These are phyloP conservation scores for Clavaria fumosa DNA, from an alignment of 768 basidiomycete species.

Conservation along the genomic window DNA sequence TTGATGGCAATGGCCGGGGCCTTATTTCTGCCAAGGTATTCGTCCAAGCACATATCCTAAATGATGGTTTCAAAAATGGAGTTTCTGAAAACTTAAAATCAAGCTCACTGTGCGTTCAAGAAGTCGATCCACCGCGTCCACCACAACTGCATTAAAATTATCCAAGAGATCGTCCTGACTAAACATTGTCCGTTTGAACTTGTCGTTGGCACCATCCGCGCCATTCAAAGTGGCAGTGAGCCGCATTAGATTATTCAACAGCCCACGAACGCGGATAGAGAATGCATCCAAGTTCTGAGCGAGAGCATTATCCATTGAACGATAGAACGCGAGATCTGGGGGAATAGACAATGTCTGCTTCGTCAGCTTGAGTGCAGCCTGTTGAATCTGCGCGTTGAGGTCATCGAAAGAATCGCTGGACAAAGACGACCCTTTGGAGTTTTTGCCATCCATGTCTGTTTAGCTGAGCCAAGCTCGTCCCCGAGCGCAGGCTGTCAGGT, in stretches of 20 bases:
- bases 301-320: slow-evolving; percentile 63
- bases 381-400: slow-evolving; percentile 45
- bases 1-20: slow-evolving; percentile 48
- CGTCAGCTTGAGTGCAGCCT: slow-evolving; percentile 45
- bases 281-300: slow-evolving; percentile 57
- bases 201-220: slow-evolving; percentile 23
- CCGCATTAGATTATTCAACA: slow-evolving; percentile 50
- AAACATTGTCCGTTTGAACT: slow-evolving; percentile 37
- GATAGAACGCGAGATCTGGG: slow-evolving; percentile 74
- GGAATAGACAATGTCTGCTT: slow-evolving; percentile 48
- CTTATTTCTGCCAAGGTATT: slow-evolving; percentile 55
- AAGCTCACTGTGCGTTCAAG: slow-evolving; percentile 65
- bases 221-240: slow-evolving; percentile 31
- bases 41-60: slow-evolving; percentile 78
- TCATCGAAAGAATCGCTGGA: slow-evolving; percentile 24
- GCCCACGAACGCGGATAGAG: slow-evolving; percentile 44
- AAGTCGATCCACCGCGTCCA: slow-evolving; percentile 74
- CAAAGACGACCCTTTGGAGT: not conserved
- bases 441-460: not conserved
- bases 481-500: not conserved
- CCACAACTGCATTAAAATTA: slow-evolving; percentile 58
- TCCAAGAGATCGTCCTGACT: slow-evolving; percentile 76
- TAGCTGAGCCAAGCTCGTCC: not conserved
- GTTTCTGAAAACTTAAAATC: not conserved
- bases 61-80: not conserved